Evolutionary conservation across 305 asterid genomes (phyloP).

Genomic region (Ruellia speciosa): DNA sequence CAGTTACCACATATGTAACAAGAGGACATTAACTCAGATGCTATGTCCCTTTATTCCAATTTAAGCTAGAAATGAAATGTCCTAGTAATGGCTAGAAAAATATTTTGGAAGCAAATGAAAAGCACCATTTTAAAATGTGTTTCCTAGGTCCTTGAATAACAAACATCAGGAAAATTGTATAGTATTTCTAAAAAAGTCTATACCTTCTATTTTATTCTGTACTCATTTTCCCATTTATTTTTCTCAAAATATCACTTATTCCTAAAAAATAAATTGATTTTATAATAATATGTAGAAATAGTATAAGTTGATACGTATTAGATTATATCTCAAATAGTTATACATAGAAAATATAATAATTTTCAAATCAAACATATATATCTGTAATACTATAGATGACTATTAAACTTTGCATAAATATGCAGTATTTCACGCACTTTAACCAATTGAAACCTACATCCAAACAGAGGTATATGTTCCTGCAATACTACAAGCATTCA

Average conservation of each 20-base stretch:
- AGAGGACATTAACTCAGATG: conserved; percentile 21
- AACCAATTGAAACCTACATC: neutral
- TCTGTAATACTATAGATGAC: neutral
- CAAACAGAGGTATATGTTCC: neutral
- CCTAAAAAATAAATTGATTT: no score
- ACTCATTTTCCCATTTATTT: neutral
- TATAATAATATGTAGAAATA: neutral
- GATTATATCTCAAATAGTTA: no score
- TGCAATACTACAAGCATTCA: neutral
- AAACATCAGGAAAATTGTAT: no score
- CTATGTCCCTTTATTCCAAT: neutral
- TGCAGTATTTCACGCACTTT: neutral
- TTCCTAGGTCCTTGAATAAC: neutral
- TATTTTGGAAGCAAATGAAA: no score
- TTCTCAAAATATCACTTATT: neutral
- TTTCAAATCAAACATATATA: no score
- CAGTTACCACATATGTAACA: conserved; percentile 86
- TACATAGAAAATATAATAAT: no score
- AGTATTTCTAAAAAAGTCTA: neutral
- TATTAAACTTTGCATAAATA: no score
- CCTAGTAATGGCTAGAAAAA: no score
- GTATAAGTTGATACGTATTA: no score
- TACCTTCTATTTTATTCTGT: neutral
- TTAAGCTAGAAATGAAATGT: neutral
- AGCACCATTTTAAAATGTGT: no score